These are phyloP conservation scores for Lachancea waltii DNA, from an alignment of 805 yeast species.

Conservation along the genomic window DNA sequence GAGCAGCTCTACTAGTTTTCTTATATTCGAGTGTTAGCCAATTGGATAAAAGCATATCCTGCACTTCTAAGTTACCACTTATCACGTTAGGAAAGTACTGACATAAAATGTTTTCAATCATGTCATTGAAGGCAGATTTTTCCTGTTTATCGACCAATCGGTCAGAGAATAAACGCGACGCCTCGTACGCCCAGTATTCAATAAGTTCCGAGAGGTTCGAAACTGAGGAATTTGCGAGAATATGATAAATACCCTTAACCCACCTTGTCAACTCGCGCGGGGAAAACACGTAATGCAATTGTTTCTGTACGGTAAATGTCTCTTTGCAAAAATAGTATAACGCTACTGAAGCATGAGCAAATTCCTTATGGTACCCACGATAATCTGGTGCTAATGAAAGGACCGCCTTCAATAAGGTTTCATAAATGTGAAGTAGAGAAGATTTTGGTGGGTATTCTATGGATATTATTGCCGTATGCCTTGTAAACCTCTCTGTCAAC, in stretches of 20 bases:
- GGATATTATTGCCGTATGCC: conserved; percentile 60
- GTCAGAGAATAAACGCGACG: conserved; percentile 68
- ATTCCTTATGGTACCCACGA: conserved; percentile 42
- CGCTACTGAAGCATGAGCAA: conserved; percentile 62
- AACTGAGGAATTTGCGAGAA: conserved; percentile 35
- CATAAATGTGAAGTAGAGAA: conserved; percentile 65
- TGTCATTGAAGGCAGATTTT: conserved; percentile 41
- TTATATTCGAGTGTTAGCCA: conserved; percentile 67
- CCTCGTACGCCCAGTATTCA: conserved; percentile 78
- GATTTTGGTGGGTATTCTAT: conserved; percentile 69
- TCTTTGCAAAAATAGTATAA: conserved; percentile 45
- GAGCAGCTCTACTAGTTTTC: conserved; percentile 43
- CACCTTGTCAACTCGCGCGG: conserved; percentile 91
- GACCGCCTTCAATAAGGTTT: conserved; percentile 47
- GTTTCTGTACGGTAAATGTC: conserved; percentile 33
- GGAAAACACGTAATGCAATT: conserved; percentile 65
- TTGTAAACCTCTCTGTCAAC: conserved; percentile 53
- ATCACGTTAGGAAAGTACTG: conserved; percentile 44
- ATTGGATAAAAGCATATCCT: conserved; percentile 60
- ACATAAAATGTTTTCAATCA: conserved; percentile 32
- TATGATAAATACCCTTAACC: conserved; percentile 65
- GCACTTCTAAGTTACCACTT: conserved; percentile 30
- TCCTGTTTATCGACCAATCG: conserved; percentile 48
- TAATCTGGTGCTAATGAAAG: conserved; percentile 56
- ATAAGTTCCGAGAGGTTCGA: conserved; percentile 41